A percentile compares a stretch with the other conserved stretches of the same genome.
phyloP scores from a whole-genome alignment of 1,139 yeast genomes.

The Zygosaccharomyces sapae region DNA sequence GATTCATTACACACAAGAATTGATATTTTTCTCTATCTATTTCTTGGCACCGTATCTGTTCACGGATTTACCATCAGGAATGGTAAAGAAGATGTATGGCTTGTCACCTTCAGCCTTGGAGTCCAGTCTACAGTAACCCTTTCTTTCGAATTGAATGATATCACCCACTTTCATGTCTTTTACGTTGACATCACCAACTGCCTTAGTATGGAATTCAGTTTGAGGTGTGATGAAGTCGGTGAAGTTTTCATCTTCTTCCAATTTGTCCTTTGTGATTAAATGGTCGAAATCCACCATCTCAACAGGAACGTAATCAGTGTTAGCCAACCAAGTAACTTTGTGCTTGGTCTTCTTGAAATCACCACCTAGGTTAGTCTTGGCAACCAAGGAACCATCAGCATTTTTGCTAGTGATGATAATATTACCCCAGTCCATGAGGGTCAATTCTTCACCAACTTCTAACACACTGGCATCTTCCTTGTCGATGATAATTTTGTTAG shows the following conservation, averaged over 20 bases:
- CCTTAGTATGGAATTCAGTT: conserved; percentile 79
- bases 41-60: conserved; percentile 76
- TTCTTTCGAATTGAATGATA: conserved; percentile 91
- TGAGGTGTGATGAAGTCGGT: conserved; percentile 87
- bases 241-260: conserved; percentile 91
- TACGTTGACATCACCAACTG: conserved; percentile 78
- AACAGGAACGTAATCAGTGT: conserved; percentile 67
- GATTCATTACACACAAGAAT: background rate
- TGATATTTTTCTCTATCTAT: conserved; percentile 16
- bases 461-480: conserved; percentile 82
- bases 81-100: conserved; percentile 79
- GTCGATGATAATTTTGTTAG: conserved; percentile 67
- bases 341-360: conserved; percentile 96
- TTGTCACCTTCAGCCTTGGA: conserved; percentile 50
- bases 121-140: conserved; percentile 91
- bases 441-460: conserved; percentile 77
- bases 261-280: conserved; percentile 89
- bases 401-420: conserved; percentile 70
- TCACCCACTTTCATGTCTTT: conserved; percentile 76
- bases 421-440: conserved; percentile 99
- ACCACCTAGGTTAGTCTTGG: conserved; percentile 86
- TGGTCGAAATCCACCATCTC: conserved; percentile 92
- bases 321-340: conserved; percentile 94
- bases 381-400: conserved; percentile 65
- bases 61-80: conserved; percentile 93